A percentile compares a stretch with the other conserved stretches of the same genome.
Evolutionary conservation across 345 rosid species (phyloP).

Genomic region (Dipteronia sinensis): DNA sequence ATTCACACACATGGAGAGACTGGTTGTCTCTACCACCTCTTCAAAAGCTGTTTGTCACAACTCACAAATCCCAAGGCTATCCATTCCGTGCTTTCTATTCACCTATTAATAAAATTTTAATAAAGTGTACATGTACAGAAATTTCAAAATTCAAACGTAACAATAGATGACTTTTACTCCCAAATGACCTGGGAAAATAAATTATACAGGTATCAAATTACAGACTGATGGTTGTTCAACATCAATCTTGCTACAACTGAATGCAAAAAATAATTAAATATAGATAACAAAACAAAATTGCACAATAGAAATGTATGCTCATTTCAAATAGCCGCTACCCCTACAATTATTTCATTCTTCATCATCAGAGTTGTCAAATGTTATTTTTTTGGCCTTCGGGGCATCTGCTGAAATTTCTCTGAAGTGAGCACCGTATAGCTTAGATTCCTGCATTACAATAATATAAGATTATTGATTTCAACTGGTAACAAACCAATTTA

Average conservation of each 20-base stretch:
- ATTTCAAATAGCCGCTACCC: conserved; percentile 7
- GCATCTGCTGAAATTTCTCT: conserved; percentile 89
- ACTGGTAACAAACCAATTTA: background rate
- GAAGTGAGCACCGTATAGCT: conserved; percentile 93
- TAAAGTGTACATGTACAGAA: too few relatives aligned
- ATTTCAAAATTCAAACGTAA: too few relatives aligned
- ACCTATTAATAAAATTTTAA: too few relatives aligned
- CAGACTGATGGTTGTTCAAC: background rate
- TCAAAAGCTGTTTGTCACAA: too few relatives aligned
- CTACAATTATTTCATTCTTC: conserved; percentile 41
- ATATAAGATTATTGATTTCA: background rate
- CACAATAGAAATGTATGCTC: background rate
- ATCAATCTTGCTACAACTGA: background rate
- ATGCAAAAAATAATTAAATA: background rate
- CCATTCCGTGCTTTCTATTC: too few relatives aligned
- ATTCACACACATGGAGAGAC: too few relatives aligned
- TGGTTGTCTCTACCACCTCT: too few relatives aligned
- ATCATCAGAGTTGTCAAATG: conserved; percentile 71
- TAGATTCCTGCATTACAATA: conserved; percentile 64
- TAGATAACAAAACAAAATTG: background rate
- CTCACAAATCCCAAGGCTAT: too few relatives aligned
- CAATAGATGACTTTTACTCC: background rate
- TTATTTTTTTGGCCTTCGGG: conserved; percentile 79
- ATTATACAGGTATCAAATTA: background rate
- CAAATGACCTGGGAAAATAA: background rate